Evolutionary conservation across 257 asterid genomes (phyloP), one percentile per base, ranked within the genome.

Genomic region (Jaltomata sinuosa): DNA sequence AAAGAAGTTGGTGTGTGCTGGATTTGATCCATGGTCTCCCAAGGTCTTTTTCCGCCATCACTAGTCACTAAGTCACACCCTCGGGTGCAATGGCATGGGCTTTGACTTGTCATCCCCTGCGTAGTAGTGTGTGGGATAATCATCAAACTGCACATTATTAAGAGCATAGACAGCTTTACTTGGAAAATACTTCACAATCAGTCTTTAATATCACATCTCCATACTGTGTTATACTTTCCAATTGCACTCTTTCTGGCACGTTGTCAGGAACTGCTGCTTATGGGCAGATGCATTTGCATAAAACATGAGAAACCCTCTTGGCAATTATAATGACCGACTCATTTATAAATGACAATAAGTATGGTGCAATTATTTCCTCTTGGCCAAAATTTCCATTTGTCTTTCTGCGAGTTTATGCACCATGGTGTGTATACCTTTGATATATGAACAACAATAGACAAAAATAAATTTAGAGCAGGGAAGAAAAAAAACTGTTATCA

Each of bases 381-480:
- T 96, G n/a, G 97, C 95, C 94, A 94, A 85, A 89, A 93, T 94
- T 91, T 94, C 94, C 21, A 93, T 84, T 80, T 94, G 96, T 21
- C 87, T 94, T 94, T 94, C 91, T 90, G 59, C 91, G 92, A 32
- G 93, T 85, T 83, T 96, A 94, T 90, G 93, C 98, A 94, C 98
- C 98, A 96, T 11, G 98, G 95, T 8, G 98, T 91, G 84, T 92
- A 94, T 84, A 94, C 97, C 98, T 94, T 83, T 50, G 85, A 47
- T 81, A 57, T 19, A 53, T 21, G 55, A 50, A 50, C 55, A 50
- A 14, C 21, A 50, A 50, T 15, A 50, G 6, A 50, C 21, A 49
- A 42, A 42, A 2, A 45, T 45, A 15, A 45, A 45, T 10, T 2
- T 45, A 45, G 52, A 11, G 52, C 15, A 45, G 52, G 52, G 52